These are phyloP conservation scores for Clonostachys rosea DNA, from an alignment of 2,329 filamentous ascomycete species.

Conservation along the genomic window DNA sequence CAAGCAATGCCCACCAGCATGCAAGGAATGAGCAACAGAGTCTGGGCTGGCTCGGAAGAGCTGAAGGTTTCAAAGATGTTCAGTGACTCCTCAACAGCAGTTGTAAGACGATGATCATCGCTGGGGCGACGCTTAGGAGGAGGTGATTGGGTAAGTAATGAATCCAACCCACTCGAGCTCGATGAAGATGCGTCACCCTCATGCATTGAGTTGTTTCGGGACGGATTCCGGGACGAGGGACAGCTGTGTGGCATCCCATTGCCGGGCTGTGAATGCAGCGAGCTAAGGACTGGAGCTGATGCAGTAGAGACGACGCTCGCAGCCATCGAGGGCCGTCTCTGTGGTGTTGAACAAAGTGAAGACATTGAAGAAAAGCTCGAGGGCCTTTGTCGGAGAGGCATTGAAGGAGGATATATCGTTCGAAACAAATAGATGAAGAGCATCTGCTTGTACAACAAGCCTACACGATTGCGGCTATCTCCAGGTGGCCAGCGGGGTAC, in stretches of 20 bases:
- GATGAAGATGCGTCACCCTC: constrained; percentile 16
- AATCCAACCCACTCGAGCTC: neutral
- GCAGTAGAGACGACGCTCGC: constrained; percentile 16
- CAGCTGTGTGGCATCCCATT: constrained; percentile 18
- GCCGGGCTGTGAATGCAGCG: constrained; percentile 4
- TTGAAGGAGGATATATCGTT: constrained; percentile 52
- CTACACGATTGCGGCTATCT: constrained; percentile 52
- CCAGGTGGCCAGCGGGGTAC: constrained; percentile 55
- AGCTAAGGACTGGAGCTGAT: constrained; percentile 9
- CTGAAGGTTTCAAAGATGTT: constrained; percentile 49
- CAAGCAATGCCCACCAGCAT: constrained; percentile 57
- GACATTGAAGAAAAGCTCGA: constrained; percentile 14
- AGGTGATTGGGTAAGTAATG: constrained; percentile 26
- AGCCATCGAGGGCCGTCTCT: constrained; percentile 27
- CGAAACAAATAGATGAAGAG: constrained; percentile 61
- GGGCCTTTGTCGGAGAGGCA: constrained; percentile 18
- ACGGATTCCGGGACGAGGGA: constrained; percentile 25
- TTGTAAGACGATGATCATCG: constrained; percentile 45
- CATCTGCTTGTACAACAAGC: constrained; percentile 59
- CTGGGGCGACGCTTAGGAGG: constrained; percentile 41
- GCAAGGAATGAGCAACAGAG: constrained; percentile 54
- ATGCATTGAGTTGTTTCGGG: constrained; percentile 33
- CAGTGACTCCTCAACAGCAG: constrained; percentile 53
- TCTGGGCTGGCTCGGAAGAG: constrained; percentile 53
- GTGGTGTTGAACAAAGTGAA: constrained; percentile 9